phyloP scores from a whole-genome alignment of 2,329 filamentous ascomycete species.

The Lachnellula hyalina region DNA sequence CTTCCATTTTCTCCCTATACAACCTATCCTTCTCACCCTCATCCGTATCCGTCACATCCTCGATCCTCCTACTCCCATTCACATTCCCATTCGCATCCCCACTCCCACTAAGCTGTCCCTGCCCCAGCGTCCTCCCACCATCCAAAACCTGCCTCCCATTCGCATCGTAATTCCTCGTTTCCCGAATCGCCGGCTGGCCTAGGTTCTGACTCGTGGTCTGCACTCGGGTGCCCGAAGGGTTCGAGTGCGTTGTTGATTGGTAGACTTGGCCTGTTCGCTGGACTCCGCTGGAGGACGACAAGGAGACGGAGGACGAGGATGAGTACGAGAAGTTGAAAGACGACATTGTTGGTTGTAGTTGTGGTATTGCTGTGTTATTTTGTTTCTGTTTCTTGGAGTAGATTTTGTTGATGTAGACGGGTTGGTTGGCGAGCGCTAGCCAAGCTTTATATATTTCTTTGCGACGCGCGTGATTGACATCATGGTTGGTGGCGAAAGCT shows the following conservation, averaged over 20 bases:
- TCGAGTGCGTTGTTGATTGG: neutral
- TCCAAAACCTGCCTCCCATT: constrained; percentile 2
- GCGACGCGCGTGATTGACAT: too few species aligned
- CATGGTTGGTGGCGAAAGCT: too few species aligned
- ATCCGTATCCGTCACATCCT: constrained; percentile 1
- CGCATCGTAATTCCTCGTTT: constrained; percentile 4
- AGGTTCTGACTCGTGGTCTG: constrained; percentile 5
- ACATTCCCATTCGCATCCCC: neutral
- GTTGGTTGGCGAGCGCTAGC: too few species aligned
- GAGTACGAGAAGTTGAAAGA: constrained; percentile 1
- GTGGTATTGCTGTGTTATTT: too few species aligned
- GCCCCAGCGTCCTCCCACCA: neutral
- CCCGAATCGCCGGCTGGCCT: constrained; percentile 1
- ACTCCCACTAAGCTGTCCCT: neutral
- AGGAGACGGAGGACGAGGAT: constrained; percentile 1
- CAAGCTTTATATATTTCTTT: too few species aligned
- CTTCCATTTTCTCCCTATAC: neutral
- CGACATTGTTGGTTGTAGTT: neutral
- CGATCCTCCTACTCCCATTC: neutral
- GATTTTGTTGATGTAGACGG: too few species aligned
- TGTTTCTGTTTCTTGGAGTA: too few species aligned
- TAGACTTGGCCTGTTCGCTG: constrained; percentile 1
- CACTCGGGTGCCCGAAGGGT: constrained; percentile 1
- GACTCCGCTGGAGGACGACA: neutral
- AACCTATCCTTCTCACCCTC: neutral